Percentiles rank a stretch among this genome's conserved stretches.
Conservation (phyloP, 805 yeast genomes). For the Nakazawaea holstii region DNA sequence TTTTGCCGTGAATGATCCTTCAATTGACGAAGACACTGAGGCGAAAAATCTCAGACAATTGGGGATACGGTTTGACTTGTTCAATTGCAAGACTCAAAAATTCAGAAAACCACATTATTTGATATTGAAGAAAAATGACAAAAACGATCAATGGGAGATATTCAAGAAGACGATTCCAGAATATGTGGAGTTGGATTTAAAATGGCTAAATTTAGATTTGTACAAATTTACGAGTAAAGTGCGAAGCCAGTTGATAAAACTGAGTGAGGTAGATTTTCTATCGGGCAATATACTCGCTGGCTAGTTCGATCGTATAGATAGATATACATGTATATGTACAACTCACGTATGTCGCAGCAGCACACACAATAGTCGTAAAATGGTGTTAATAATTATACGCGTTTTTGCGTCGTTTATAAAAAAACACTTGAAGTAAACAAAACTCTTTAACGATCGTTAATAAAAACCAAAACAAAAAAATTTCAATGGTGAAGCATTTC, state of each 20-base stretch:
- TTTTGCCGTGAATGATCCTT: conserved; percentile 40
- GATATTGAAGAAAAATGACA: conserved; percentile 27
- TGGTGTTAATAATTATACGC: too few species aligned
- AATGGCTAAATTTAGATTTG: conserved; percentile 21
- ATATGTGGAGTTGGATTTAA: conserved; percentile 22
- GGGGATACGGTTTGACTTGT: conserved; percentile 48
- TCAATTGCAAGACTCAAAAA: conserved; percentile 20
- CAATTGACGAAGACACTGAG: not conserved
- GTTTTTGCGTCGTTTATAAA: too few species aligned
- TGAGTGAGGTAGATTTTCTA: conserved; percentile 1
- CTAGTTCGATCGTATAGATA: not conserved
- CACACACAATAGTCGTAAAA: too few species aligned
- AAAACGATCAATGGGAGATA: conserved; percentile 24
- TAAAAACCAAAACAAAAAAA: too few species aligned
- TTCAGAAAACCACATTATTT: conserved; percentile 42
- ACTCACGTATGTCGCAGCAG: not conserved
- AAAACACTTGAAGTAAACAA: too few species aligned
- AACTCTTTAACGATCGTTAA: too few species aligned
- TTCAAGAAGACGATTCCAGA: conserved; percentile 30
- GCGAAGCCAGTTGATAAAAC: conserved; percentile 18
- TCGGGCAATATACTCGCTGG: not conserved
- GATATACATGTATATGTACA: not conserved
- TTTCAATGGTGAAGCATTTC: too few species aligned
- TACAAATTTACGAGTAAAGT: conserved; percentile 20
- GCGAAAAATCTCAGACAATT: conserved; percentile 26